Evolutionary conservation across 208 protist species (phyloP).

Genomic region (Leishmania turanica): DNA sequence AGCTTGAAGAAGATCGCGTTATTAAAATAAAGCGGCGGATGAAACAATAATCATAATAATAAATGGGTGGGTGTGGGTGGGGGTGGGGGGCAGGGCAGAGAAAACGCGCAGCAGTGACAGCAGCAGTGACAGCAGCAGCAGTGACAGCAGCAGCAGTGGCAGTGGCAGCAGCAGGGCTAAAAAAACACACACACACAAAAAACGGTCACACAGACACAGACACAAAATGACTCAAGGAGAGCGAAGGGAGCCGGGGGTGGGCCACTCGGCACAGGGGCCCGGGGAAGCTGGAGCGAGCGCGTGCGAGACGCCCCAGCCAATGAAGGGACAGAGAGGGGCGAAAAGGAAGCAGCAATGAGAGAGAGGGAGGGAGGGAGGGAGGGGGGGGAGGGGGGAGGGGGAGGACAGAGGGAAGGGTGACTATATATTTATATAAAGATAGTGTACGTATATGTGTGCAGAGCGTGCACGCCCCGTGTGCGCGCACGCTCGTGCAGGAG

Average conservation of each 20-base stretch:
- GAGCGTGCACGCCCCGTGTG: not conserved
- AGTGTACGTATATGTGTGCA: not conserved
- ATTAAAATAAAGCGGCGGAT: too few relatives aligned
- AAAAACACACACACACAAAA: too few relatives aligned
- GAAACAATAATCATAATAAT: too few relatives aligned
- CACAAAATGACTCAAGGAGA: not conserved
- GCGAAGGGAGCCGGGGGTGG: not conserved
- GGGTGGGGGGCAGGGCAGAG: too few relatives aligned
- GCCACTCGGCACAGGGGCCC: not conserved
- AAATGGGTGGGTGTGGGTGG: too few relatives aligned
- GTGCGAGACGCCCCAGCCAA: not conserved
- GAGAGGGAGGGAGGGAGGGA: not conserved
- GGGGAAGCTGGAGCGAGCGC: too few relatives aligned
- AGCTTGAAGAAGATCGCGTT: not conserved
- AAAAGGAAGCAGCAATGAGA: not conserved
- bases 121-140: not conserved
- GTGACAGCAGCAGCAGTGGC: not conserved
- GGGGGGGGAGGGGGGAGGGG: not conserved
- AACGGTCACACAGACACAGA: too few relatives aligned
- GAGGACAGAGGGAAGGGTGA: not conserved
- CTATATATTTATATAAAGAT: not conserved
- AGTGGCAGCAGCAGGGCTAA: not conserved
- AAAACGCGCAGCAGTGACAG: not conserved
- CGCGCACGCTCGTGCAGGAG: not conserved
- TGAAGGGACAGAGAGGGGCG: not conserved